Conservation (phyloP, 495 filamentous ascomycete genomes). For the Aspergillus campestris region DNA sequence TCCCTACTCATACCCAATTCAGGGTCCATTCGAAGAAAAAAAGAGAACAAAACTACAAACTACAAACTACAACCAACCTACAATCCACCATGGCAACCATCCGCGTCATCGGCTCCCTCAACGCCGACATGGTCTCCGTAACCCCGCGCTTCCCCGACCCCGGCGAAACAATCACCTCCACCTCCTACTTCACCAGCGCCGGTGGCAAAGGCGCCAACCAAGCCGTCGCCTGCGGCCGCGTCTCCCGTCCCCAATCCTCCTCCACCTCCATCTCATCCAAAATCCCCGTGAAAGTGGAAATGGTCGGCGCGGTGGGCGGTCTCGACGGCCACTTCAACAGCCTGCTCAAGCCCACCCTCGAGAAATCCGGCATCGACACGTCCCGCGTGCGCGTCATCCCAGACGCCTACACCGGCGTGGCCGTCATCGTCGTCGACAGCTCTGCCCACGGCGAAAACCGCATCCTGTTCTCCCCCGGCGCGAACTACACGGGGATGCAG, state of each 20-base stretch:
- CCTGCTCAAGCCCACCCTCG: constrained; percentile 37
- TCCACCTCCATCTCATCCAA: constrained; percentile 12
- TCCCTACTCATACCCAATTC: too few species aligned
- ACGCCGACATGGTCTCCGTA: constrained; percentile 81
- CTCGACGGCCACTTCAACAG: constrained; percentile 39
- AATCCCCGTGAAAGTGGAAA: constrained; percentile 54
- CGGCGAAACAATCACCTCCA: constrained; percentile 84
- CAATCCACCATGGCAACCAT: constrained; percentile 42
- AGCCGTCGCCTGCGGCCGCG: constrained; percentile 67
- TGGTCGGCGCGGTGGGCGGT: constrained; percentile 76
- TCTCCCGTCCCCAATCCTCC: constrained; percentile 42
- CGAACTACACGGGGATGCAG: constrained; percentile 55
- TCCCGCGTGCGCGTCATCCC: constrained; percentile 39
- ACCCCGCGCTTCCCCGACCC: constrained; percentile 73
- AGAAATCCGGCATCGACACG: constrained; percentile 54
- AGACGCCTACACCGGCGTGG: constrained; percentile 63
- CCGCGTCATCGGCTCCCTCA: constrained; percentile 84
- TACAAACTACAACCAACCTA: neutral
- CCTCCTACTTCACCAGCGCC: constrained; percentile 64
- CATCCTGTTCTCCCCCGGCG: constrained; percentile 72
- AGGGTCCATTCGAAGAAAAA: too few species aligned
- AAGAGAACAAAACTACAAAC: neutral
- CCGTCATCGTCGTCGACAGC: constrained; percentile 78
- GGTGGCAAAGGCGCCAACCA: constrained; percentile 98
- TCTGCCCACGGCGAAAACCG: constrained; percentile 73